Base-by-base conservation (phyloP, 2,329 filamentous ascomycete genomes). In the Lasiodiplodia theobromae region DNA sequence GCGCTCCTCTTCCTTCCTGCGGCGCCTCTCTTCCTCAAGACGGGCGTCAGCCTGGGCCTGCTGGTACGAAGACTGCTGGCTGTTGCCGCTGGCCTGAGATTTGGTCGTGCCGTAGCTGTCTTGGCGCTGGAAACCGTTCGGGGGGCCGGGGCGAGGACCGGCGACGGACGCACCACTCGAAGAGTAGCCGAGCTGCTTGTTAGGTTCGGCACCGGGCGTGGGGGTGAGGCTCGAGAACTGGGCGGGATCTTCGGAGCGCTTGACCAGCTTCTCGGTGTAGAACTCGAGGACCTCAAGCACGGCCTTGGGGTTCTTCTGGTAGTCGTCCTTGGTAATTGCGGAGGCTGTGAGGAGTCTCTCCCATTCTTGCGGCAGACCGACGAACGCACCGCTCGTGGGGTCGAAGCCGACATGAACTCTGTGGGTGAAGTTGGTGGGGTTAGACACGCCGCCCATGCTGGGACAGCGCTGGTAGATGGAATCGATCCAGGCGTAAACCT, bases 401-500 rank as follows among this genome's bases (percentile, higher is more conserved):
- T 99, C 96, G 77, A 98, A 99, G 70, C 96, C 96, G 72, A 99
- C 96, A 79, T 99, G 96, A 28, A 99, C 94, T 57, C 94, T 92
- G 79, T 99, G 96, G 28, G 92, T 94, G 83, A 99, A 99, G 83
- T 98, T 97, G 72, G 96, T 98, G 6, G 96, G 96, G 80, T 98
- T 97, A 82, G 95, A 97, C 68, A 99, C 96, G 74, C 96, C 96
- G 70, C 96, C 94, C 93, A 98, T 97, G 71, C 93, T 95, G 21
- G 96, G 96, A 79, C 95, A 98, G 72, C 95, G 91, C 74, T 95
- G 94, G 79, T 98, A 98, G 73, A 99, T 96, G 79, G 94, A 93
- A 80, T 99, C 96, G 76, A 98, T 97, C 96, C 96, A 99, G 75
- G 97, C 94, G 80, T 99, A 99, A 66, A 99, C 89, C 74, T 99